Evolutionary conservation across 2,329 filamentous ascomycete genomes (phyloP).

Genomic region (Trichoderma semiorbis): DNA sequence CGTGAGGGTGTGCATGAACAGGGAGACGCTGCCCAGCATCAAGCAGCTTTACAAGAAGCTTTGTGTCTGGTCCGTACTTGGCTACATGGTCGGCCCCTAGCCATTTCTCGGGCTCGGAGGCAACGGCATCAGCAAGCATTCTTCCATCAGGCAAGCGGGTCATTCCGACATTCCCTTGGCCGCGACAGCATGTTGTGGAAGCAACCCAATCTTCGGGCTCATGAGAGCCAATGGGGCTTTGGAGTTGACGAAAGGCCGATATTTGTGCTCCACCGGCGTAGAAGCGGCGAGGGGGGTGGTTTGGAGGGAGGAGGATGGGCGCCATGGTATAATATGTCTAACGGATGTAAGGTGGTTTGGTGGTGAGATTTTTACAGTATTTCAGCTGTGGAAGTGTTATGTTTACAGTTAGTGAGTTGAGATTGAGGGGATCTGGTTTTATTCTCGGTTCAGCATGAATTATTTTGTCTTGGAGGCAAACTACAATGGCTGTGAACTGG

Average conservation of each 20-base stretch:
- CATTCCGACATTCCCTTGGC: conserved; percentile 19
- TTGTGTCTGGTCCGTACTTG: conserved; percentile 21
- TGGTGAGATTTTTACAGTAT: background rate
- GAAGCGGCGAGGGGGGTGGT: conserved; percentile 19
- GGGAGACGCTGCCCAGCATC: conserved; percentile 24
- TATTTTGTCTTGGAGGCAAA: background rate
- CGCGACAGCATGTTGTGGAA: conserved; percentile 23
- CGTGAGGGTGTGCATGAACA: conserved; percentile 24
- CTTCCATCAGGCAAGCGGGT: conserved; percentile 19
- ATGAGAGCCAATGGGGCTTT: conserved; percentile 5
- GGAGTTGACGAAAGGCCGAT: conserved; percentile 20
- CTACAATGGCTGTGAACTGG: background rate
- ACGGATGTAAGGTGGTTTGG: background rate
- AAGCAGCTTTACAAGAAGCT: conserved; percentile 25
- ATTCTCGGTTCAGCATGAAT: background rate
- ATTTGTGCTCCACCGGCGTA: conserved; percentile 21
- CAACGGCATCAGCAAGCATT: conserved; percentile 21
- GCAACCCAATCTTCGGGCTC: conserved; percentile 25
- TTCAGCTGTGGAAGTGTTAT: background rate
- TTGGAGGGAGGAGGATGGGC: conserved; percentile 21
- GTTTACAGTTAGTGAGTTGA: background rate
- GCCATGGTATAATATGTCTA: conserved; percentile 13
- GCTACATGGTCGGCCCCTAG: conserved; percentile 20
- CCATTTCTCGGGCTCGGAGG: conserved; percentile 21
- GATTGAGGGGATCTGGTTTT: background rate